Evolutionary conservation across 2,329 filamentous ascomycete species (phyloP).

Genomic region (Stromatinia cepivora): DNA sequence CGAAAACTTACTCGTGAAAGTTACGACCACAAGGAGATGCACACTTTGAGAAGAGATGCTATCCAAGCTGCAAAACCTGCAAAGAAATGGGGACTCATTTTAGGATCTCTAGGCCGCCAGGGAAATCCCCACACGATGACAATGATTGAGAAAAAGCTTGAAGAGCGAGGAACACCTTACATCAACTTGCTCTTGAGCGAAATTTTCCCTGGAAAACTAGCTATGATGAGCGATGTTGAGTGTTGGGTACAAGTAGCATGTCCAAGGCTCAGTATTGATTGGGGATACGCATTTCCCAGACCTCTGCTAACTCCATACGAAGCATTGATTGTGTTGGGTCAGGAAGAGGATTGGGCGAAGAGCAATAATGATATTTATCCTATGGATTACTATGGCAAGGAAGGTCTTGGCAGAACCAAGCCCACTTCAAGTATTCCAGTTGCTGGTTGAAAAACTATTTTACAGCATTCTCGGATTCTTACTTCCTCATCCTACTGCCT

Average conservation of each 20-base stretch:
- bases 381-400: conserved; percentile 97
- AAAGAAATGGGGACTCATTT: conserved; percentile 89
- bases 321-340: conserved; percentile 84
- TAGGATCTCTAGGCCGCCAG: conserved; percentile 88
- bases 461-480: background rate
- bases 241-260: conserved; percentile 99
- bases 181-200: conserved; percentile 87
- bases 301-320: conserved; percentile 93
- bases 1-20: conserved; percentile 86
- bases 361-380: conserved; percentile 71
- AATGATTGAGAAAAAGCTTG: conserved; percentile 77
- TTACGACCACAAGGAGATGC: conserved; percentile 91
- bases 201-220: conserved; percentile 94
- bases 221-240: conserved; percentile 90
- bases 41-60: conserved; percentile 73
- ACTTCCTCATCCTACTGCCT: background rate
- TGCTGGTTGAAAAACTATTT: conserved; percentile 27
- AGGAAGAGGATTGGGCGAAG: conserved; percentile 71
- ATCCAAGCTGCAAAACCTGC: conserved; percentile 75
- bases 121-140: conserved; percentile 92
- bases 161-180: conserved; percentile 70
- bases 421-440: conserved; percentile 24
- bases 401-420: conserved; percentile 81
- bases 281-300: conserved; percentile 92
- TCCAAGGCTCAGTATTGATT: conserved; percentile 95